Conservation (phyloP, 495 filamentous ascomycete species). For the Aspergillus haitiensis region DNA sequence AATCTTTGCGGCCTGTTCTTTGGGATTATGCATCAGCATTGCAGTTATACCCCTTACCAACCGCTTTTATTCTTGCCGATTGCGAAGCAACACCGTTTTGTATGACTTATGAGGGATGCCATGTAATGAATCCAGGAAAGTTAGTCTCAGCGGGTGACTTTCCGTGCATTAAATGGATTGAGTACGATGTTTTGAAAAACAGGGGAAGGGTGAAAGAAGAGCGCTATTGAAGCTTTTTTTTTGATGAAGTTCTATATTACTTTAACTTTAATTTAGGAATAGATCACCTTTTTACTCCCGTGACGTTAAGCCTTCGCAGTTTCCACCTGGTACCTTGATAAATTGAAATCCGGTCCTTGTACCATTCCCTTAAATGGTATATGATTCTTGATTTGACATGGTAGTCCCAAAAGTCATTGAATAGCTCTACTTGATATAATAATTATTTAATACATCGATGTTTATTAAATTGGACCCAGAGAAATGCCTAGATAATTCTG, state of each 20-base stretch:
- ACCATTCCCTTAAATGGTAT: no score
- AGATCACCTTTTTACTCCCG: not conserved
- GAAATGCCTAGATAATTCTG: not conserved
- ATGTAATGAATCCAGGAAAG: slow-evolving; percentile 90
- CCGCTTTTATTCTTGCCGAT: slow-evolving; percentile 77
- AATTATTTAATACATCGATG: slow-evolving; percentile 8
- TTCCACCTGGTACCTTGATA: no score
- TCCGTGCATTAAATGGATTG: slow-evolving; percentile 74
- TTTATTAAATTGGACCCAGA: not conserved
- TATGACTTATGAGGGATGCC: slow-evolving; percentile 89
- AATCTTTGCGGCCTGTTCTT: slow-evolving; percentile 70
- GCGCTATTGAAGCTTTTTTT: slow-evolving; percentile 30
- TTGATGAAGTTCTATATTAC: not conserved
- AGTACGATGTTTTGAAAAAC: slow-evolving; percentile 69
- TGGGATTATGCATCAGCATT: slow-evolving; percentile 81
- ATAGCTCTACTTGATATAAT: no score
- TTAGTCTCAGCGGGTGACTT: slow-evolving; percentile 63
- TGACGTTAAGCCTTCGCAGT: no score
- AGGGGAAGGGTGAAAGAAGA: slow-evolving; percentile 55
- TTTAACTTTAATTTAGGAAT: slow-evolving; percentile 5
- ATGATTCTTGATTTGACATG: no score
- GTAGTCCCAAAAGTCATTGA: no score
- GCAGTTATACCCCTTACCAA: slow-evolving; percentile 85
- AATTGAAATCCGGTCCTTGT: no score
- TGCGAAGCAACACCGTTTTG: slow-evolving; percentile 75